These are phyloP conservation scores for Boletus rubroflammeus DNA, from an alignment of 768 basidiomycete species.

Conservation along the genomic window DNA sequence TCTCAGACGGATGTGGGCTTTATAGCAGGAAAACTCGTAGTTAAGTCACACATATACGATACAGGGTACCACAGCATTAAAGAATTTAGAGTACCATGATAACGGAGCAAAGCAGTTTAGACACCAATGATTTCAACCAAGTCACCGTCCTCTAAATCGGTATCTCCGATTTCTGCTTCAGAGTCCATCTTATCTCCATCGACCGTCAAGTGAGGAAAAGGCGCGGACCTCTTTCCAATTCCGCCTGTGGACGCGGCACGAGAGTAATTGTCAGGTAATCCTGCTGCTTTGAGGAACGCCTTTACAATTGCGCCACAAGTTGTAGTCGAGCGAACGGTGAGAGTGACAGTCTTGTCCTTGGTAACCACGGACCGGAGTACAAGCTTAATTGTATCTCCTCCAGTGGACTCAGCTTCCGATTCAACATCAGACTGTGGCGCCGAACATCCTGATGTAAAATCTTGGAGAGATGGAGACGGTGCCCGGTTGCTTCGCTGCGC, in stretches of 20 bases:
- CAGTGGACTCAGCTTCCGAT: slow-evolving; percentile 37
- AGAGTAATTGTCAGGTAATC: slow-evolving; percentile 53
- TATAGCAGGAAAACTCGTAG: neutral
- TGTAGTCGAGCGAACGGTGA: slow-evolving; percentile 71
- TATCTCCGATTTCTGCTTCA: slow-evolving; percentile 55
- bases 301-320: slow-evolving; percentile 73
- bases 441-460: slow-evolving; percentile 6
- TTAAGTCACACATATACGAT: neutral
- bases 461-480: slow-evolving; percentile 19
- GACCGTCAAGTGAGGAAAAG: slow-evolving; percentile 43
- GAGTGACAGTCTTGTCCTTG: slow-evolving; percentile 49
- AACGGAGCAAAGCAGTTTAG: slow-evolving; percentile 18
- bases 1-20: neutral
- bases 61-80: slow-evolving; percentile 13
- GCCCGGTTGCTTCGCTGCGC: slow-evolving; percentile 30
- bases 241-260: slow-evolving; percentile 33
- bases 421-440: slow-evolving; percentile 26
- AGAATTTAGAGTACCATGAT: slow-evolving; percentile 6
- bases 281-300: slow-evolving; percentile 69
- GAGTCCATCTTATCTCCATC: slow-evolving; percentile 73
- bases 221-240: slow-evolving; percentile 26
- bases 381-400: slow-evolving; percentile 57
- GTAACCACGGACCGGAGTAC: slow-evolving; percentile 54
- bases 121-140: slow-evolving; percentile 70
- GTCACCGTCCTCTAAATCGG: slow-evolving; percentile 78